Evolutionary conservation across 192 early-diverging fungal species (phyloP), one percentile per base, ranked within the genome.

Genomic region (Fimicolochytrium jonesii): DNA sequence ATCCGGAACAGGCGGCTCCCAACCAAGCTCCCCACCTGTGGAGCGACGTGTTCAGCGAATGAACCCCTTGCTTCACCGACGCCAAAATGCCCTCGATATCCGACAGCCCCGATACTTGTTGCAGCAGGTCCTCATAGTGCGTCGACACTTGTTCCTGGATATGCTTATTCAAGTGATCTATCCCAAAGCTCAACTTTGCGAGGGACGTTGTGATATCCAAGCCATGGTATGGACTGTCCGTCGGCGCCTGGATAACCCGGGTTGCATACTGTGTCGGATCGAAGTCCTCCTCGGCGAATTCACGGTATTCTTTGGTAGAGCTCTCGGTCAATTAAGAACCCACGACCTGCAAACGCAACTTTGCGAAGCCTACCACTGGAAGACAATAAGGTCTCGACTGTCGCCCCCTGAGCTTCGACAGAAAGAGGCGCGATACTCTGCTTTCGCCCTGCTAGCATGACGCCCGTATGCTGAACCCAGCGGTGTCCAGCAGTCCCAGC

Each of bases 131-230:
- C 62, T 88, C 86, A 53, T 88, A 86, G 50, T 90, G 76, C 2
- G 64, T 62, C 3, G 83, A 74, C 73, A 87, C 88, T 75, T 88
- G 85, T 18, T 88, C 83, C 23, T 87, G 83, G 15, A 90, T 79
- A 35, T 90, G 78, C 54, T 87, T 88, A 64, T 85, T 88, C 43
- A 90, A 64, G 68, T 85, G 86, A 37, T 90, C 88, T 18, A 90
- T 81, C 29, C 75, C 84, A 73, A 86, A 87, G 9, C 77, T 78
- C 26, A 90, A 69, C 62, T 81, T 86, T 22, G 84, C 72, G 0
- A 90, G 70, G 6, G 86, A 80, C 3, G 84, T 86, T 5, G 77
- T 62, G 13, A 89, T 78, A 68, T 89, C 86, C 48, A 69, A 72
- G 3, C 76, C 75, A 42, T 85, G 67, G 46, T 59, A 85, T 0